Evolutionary conservation across 495 filamentous ascomycete species (phyloP), one percentile per base, ranked within the genome.

Genomic region (Penicillium cataractarum): DNA sequence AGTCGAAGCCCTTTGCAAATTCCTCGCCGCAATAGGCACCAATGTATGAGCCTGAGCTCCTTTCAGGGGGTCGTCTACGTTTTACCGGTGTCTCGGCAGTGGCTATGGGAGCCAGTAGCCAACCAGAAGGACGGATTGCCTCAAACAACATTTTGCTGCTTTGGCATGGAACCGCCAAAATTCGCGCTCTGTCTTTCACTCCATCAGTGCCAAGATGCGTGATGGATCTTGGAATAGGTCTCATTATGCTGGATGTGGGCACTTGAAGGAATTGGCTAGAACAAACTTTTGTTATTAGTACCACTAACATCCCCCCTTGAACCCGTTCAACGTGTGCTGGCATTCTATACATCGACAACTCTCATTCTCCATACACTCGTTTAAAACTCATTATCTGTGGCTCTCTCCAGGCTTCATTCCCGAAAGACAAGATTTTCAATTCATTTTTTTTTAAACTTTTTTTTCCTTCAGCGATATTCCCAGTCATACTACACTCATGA

Each of bases 1-100:
- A 65, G 62, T 31, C 26, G 32, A 49, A 51, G 22, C 52, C 26
- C 33, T 61, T n/a, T 53, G 27, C 46, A 33, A 42, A 42, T 60
- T 40, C 24, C 35, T 61, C 62, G 24, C 53, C 44, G 22, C 40
- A 32, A 44, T 10, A 60, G 44, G 29, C 39, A 29, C 56, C 49
- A 31, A 24, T 27, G 15, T 51, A n/a, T 51, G 8, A 19, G 22
- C 27, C 52, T 61, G n/a, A 27, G 9, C 40, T 48, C 19, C 29
- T 52, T 58, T 58, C 57, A 40, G 54, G 54, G 53, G 46, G 39
- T 21, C 26, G 10, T 46, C 13, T 24, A 6, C n/a, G 21, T 37
- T 19, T 33, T 17, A 42, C 33, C 31, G 27, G 52, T 22, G 37
- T 56, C 54, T 56, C 33, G 54, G 54, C 54, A 42, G 54, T 56